Percentiles rank a stretch among this genome's conserved stretches.
These are phyloP conservation scores for Tulasnella sp. DNA, from an alignment of 768 basidiomycete species.

Conservation along the genomic window DNA sequence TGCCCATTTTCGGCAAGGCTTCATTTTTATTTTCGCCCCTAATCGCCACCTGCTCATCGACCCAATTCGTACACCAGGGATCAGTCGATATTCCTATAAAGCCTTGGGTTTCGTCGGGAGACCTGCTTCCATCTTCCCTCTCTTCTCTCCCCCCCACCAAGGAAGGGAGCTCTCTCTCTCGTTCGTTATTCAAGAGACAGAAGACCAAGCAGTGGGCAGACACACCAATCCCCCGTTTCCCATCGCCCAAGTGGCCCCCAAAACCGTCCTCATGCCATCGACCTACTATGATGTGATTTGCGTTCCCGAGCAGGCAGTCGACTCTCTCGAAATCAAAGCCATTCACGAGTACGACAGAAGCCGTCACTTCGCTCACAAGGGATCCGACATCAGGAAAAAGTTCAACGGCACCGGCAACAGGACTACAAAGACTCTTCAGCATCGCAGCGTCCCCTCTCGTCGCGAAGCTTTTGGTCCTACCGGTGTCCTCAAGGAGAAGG, in stretches of 20 bases:
- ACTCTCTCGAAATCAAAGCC: slow-evolving; percentile 7
- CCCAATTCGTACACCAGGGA: too few species aligned
- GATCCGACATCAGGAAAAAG: slow-evolving; percentile 11
- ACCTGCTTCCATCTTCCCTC: too few species aligned
- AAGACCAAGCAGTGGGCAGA: not conserved
- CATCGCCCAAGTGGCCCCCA: not conserved
- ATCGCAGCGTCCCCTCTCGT: too few species aligned
- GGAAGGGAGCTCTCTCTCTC: not conserved
- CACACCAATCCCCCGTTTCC: not conserved
- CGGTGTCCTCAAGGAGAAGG: too few species aligned
- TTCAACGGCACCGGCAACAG: slow-evolving; percentile 2
- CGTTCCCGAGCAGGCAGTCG: not conserved
- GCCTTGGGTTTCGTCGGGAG: too few species aligned
- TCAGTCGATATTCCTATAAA: too few species aligned
- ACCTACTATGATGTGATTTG: not conserved
- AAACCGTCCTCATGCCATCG: not conserved
- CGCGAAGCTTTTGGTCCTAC: too few species aligned
- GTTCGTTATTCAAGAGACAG: not conserved
- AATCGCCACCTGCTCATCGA: too few species aligned
- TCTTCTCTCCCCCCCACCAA: too few species aligned
- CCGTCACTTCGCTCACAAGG: slow-evolving; percentile 8
- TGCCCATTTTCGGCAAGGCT: too few species aligned
- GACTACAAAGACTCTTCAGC: not conserved
- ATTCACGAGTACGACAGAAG: slow-evolving; percentile 7
- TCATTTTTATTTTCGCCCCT: too few species aligned